Percentiles rank a stretch among this genome's conserved stretches.
These are phyloP conservation scores for Canavalia ensiformis DNA, from an alignment of 306 rosid species.

Conservation along the genomic window DNA sequence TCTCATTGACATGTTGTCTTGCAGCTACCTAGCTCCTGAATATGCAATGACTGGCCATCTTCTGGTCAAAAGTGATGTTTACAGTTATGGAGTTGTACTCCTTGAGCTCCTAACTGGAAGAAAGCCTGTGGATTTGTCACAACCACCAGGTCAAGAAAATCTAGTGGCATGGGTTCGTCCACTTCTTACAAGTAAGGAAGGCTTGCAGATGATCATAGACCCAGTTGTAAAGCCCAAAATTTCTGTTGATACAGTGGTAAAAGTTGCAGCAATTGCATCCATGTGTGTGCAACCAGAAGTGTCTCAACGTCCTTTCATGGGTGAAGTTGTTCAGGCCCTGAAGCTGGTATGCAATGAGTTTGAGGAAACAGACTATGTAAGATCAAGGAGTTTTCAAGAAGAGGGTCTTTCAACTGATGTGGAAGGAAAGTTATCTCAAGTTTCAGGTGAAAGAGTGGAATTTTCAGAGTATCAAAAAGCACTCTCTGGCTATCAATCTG, in stretches of 20 bases:
- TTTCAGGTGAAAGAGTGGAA: constrained; percentile 44
- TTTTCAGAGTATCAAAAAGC: constrained; percentile 38
- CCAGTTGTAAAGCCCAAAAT: constrained; percentile 64
- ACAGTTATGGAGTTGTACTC: constrained; percentile 97
- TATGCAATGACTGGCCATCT: constrained; percentile 99
- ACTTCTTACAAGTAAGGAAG: constrained; percentile 81
- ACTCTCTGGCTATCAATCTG: constrained; percentile 49
- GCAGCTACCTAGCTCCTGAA: constrained; percentile 97
- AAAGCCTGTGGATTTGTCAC: constrained; percentile 92
- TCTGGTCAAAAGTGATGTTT: constrained; percentile 96
- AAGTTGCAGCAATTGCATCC: constrained; percentile 97
- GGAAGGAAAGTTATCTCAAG: constrained; percentile 44
- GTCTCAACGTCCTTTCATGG: constrained; percentile 95
- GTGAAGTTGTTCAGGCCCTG: constrained; percentile 97
- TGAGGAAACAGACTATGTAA: constrained; percentile 63
- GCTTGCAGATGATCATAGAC: constrained; percentile 75
- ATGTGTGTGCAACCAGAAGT: constrained; percentile 99
- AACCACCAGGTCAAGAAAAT: constrained; percentile 96
- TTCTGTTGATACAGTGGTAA: constrained; percentile 66
- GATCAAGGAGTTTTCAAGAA: constrained; percentile 60
- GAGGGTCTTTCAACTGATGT: constrained; percentile 51
- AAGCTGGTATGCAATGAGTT: constrained; percentile 92
- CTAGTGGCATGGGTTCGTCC: constrained; percentile 94
- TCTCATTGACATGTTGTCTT: constrained; percentile 42
- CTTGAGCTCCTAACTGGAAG: constrained; percentile 95